Evolutionary conservation across 2,329 filamentous ascomycete species (phyloP), one percentile per base, ranked within the genome.

Genomic region (Keithomyces neogunnii): DNA sequence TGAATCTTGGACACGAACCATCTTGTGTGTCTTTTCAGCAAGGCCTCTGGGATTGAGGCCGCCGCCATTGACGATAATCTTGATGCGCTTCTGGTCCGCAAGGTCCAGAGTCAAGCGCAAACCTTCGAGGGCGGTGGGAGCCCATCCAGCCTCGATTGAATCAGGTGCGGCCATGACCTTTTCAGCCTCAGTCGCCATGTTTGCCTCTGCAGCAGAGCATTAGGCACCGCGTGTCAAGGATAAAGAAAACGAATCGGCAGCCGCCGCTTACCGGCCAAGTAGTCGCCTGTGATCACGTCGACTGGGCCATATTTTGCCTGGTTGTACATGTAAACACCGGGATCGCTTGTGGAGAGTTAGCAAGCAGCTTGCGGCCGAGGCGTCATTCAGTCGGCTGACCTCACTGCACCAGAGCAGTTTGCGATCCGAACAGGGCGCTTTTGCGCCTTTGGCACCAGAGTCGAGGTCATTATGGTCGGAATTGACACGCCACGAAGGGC

Each of bases 21-120:
- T 39, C 2, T 51, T 47, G 1, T 59, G 51, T 7, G 62, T 54
- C 43, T 56, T 60, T 48, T 73, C 57, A 0, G 76, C 75, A 13
- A 83, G 58, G 0, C 72, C 76, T 51, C 69, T 68, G 0, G 80
- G 80, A 51, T 82, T 77, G 13, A 77, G 68, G 2, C 73, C 76
- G 1, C 80, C 80, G 2, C 79, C 79, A 56, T 82, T 81, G 51
- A 80, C 67, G 36, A 80, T 67, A 10, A 82, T 66, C 53, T 77
- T 78, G 63, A 81, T 81, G 0, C 68, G 59, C 53, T 77, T 73
- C 47, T 73, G 63, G 2, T 60, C 53, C 11, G 64, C 69, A 62
- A 54, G 77, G 19, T 62, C 56, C 3, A 66, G 50, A 0, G 62
- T 57, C 54, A 57, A 52, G 28, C 54, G 46, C 33, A 65, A 50